Base-by-base conservation (phyloP, 192 early-diverging fungal genomes). In the Powellomyces hirtus region DNA sequence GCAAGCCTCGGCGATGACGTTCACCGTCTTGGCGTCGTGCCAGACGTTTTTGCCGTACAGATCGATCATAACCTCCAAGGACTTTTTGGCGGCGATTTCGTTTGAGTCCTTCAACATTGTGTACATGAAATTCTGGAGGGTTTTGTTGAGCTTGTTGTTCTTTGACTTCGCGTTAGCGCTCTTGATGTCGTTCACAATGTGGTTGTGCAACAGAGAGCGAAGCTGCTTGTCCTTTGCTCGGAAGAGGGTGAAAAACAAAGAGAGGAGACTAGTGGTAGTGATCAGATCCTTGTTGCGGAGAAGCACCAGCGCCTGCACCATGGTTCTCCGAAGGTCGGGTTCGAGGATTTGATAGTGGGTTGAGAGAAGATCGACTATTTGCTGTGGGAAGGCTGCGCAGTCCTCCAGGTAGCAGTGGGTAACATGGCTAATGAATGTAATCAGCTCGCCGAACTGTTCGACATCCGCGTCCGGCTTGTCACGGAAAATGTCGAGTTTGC, bases 81-180 rank as follows among this genome's bases (percentile, higher is more conserved):
- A 95, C 73, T 94, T 93, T 68, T 95, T 93, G 30, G 96, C 96
- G n/a, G 96, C 96, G 74, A 96, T 88, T 46, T 87, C 84, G 58
- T 80, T 75, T 18, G 77, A 59, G 59, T 87, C 86, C 57, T 86
- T 89, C 22, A 97, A 79, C 88, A 99, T 94, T 53, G 89, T 96
- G 76, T 94, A 99, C 96, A 99, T 98, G 69, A 91, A 97, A 59
- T 91, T 91, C 80, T 98, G 97, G 44, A 99, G 81, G 20, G 91
- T 88, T 75, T 96, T 98, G 89, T 99, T 99, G 52, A 99, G 81
- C 75, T 92, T 93, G 86, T 97, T 95, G 84, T 99, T 97, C 77
- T 94, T 95, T 30, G 87, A 82, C 73, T 94, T 95, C 33, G 81
- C 84, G 80, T 98, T 99, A 46, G 93, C 85, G 56, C 85, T 88